A percentile compares a stretch with the other conserved stretches of the same genome.
Conservation (phyloP, 345 rosid species). For the Populus alba region DNA sequence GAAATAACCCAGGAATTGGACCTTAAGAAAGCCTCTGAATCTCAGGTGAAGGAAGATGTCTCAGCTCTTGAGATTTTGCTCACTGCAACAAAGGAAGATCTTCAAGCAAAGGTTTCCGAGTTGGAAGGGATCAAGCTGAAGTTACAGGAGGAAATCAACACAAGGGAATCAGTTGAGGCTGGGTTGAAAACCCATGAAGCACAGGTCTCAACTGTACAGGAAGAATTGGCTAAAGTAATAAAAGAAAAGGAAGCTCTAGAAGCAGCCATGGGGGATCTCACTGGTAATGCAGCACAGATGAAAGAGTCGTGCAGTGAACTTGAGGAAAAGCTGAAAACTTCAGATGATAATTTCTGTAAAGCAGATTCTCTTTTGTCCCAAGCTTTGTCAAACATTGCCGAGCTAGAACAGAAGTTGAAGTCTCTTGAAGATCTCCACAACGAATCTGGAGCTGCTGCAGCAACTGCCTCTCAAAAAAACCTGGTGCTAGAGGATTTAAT, state of each 20-base stretch:
- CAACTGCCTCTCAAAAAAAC: conserved; percentile 64
- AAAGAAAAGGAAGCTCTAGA: conserved; percentile 65
- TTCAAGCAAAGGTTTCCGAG: conserved; percentile 53
- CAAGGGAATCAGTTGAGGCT: conserved; percentile 44
- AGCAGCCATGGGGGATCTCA: conserved; percentile 50
- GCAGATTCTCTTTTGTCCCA: conserved; percentile 67
- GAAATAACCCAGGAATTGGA: conserved; percentile 63
- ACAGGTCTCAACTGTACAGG: conserved; percentile 29
- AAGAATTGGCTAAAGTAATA: conserved; percentile 29
- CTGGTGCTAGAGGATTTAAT: conserved; percentile 68
- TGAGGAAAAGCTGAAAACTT: conserved; percentile 60
- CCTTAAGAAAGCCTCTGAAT: conserved; percentile 60
- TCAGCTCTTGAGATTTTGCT: conserved; percentile 49
- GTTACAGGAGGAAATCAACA: conserved; percentile 50
- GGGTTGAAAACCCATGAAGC: conserved; percentile 38
- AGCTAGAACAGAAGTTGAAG: conserved; percentile 71
- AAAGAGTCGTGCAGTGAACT: conserved; percentile 53
- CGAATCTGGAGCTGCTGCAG: conserved; percentile 60
- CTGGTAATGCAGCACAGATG: conserved; percentile 33
- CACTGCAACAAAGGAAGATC: conserved; percentile 49
- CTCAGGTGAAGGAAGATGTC: conserved; percentile 56
- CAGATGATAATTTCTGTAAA: conserved; percentile 61
- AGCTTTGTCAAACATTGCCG: conserved; percentile 63
- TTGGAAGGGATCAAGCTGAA: conserved; percentile 46
- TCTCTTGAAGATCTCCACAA: conserved; percentile 60